phyloP scores from a whole-genome alignment of 1,284 basidiomycete genomes.

The Pseudomicrostroma phylloplanum region DNA sequence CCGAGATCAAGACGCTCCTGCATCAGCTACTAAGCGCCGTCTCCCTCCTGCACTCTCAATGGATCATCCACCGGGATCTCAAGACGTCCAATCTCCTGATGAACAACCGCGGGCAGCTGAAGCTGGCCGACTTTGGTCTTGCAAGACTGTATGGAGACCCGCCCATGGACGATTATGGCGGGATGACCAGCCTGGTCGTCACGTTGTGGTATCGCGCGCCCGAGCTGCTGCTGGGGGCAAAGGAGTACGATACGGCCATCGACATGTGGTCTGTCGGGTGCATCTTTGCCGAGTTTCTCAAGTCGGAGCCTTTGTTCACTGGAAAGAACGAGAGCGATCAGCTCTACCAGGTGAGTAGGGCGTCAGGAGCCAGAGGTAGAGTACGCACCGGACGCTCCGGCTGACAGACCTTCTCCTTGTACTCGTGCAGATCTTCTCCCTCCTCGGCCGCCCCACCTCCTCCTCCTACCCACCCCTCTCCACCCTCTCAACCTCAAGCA shows the following conservation, averaged over 20 bases:
- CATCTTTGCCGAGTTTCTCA: slow-evolving; percentile 91
- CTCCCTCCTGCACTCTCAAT: slow-evolving; percentile 83
- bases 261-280: slow-evolving; percentile 84
- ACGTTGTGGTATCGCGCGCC: slow-evolving; percentile 85
- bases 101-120: slow-evolving; percentile 97
- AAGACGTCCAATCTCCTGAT: slow-evolving; percentile 97
- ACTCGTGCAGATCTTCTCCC: slow-evolving; percentile 66
- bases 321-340: slow-evolving; percentile 93
- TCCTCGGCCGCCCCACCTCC: slow-evolving; percentile 80
- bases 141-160: slow-evolving; percentile 84
- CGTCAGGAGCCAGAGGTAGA: not conserved
- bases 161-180: slow-evolving; percentile 57
- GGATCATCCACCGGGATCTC: slow-evolving; percentile 95
- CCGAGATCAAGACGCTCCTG: slow-evolving; percentile 95
- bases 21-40: slow-evolving; percentile 88
- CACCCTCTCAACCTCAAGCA: slow-evolving; percentile 70
- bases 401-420: not conserved
- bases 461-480: slow-evolving; percentile 79
- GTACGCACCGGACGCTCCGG: not conserved
- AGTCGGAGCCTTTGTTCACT: slow-evolving; percentile 88
- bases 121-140: slow-evolving; percentile 96
- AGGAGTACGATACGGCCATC: slow-evolving; percentile 37
- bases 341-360: slow-evolving; percentile 63
- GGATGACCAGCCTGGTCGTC: slow-evolving; percentile 90
- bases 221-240: slow-evolving; percentile 29